Evolutionary conservation across 2,329 filamentous ascomycete species (phyloP).

Genomic region (Thelonectria rubi): DNA sequence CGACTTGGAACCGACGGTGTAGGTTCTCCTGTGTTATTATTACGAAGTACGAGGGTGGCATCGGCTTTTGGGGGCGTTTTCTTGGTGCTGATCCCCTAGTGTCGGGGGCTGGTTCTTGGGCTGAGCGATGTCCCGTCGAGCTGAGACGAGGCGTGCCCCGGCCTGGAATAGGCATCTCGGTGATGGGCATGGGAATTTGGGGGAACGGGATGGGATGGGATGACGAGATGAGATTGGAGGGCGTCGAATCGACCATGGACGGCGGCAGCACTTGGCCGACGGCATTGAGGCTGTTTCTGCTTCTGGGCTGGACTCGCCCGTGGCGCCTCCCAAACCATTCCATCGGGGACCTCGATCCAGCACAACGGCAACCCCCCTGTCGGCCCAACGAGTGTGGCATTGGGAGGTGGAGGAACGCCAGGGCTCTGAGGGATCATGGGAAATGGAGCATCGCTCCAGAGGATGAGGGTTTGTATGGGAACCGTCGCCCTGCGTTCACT

Average conservation of each 20-base stretch:
- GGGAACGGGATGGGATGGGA: background rate
- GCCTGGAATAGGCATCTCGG: background rate
- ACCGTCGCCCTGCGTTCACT: slow-evolving; percentile 8
- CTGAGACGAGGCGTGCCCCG: slow-evolving; percentile 4
- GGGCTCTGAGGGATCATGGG: slow-evolving; percentile 12
- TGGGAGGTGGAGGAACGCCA: slow-evolving; percentile 24
- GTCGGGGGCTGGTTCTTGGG: slow-evolving; percentile 3
- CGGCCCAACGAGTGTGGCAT: slow-evolving; percentile 29
- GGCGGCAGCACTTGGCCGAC: slow-evolving; percentile 31
- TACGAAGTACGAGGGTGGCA: slow-evolving; percentile 12
- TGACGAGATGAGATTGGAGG: slow-evolving; percentile 12
- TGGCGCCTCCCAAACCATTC: slow-evolving; percentile 24
- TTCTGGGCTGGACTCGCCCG: slow-evolving; percentile 28
- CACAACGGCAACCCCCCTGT: slow-evolving; percentile 33
- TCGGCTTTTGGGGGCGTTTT: slow-evolving; percentile 17
- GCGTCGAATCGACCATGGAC: slow-evolving; percentile 19
- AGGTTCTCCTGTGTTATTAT: slow-evolving; percentile 23
- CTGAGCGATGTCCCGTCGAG: slow-evolving; percentile 2
- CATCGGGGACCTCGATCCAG: slow-evolving; percentile 36
- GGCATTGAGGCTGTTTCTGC: slow-evolving; percentile 28
- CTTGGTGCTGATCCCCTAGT: slow-evolving; percentile 16
- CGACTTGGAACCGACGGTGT: slow-evolving; percentile 28
- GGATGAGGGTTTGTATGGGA: slow-evolving; percentile 5
- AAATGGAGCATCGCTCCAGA: slow-evolving; percentile 2
- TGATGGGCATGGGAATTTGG: slow-evolving; percentile 10